Percentiles rank a stretch among this genome's conserved stretches.
Conservation (phyloP, 1,284 basidiomycete genomes). For the Cerioporus squamosus region DNA sequence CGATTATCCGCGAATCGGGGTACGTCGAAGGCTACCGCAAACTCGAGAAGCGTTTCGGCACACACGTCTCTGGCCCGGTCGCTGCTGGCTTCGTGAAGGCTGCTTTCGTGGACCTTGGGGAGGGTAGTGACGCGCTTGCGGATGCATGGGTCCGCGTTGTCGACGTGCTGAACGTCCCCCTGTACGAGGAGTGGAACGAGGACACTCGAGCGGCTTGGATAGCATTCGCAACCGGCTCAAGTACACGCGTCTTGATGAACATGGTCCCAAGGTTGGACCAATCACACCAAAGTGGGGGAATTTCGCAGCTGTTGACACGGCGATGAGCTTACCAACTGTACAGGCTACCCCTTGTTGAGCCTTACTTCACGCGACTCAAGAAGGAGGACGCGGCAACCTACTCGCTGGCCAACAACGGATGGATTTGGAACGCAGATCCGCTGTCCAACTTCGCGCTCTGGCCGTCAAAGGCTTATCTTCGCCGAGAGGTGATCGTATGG, state of each 20-base stretch:
- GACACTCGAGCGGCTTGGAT: slow-evolving; percentile 79
- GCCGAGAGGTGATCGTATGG: slow-evolving; percentile 97
- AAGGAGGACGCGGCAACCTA: slow-evolving; percentile 72
- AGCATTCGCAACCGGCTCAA: slow-evolving; percentile 77
- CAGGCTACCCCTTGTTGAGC: slow-evolving; percentile 84
- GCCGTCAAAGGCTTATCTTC: slow-evolving; percentile 95
- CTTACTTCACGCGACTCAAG: slow-evolving; percentile 87
- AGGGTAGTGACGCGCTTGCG: slow-evolving; percentile 58
- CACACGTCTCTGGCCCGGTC: slow-evolving; percentile 59
- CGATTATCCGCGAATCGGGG: slow-evolving; percentile 57
- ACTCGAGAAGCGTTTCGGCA: slow-evolving; percentile 70
- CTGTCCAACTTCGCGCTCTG: slow-evolving; percentile 94
- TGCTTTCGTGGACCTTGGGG: slow-evolving; percentile 58
- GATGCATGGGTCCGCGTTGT: slow-evolving; percentile 79
- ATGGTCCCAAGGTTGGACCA: slow-evolving; percentile 86
- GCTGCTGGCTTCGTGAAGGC: slow-evolving; percentile 76
- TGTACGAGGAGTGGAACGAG: slow-evolving; percentile 86
- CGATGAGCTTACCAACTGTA: slow-evolving; percentile 1
- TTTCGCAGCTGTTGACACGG: background rate
- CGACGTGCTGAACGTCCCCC: slow-evolving; percentile 85
- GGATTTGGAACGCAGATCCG: slow-evolving; percentile 98
- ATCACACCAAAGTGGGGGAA: slow-evolving; percentile 72
- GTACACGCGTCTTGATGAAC: slow-evolving; percentile 80
- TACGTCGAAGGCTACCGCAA: slow-evolving; percentile 63
- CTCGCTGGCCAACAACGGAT: slow-evolving; percentile 95